Evolutionary conservation across 2,329 filamentous ascomycete genomes (phyloP).

Genomic region (Periconia sp.): DNA sequence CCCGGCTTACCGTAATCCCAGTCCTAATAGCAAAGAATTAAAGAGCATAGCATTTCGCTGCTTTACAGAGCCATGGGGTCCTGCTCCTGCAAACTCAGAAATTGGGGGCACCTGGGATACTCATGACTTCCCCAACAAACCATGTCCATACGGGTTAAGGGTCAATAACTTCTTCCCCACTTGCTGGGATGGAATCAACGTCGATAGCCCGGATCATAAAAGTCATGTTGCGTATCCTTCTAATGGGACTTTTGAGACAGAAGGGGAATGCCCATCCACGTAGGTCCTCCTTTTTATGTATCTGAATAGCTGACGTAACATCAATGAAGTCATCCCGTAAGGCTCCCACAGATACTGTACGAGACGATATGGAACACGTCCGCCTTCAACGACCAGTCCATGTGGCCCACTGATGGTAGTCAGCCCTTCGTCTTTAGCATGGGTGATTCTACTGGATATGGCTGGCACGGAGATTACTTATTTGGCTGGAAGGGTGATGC

Average conservation of each 20-base stretch:
- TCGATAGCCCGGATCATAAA: conserved; percentile 46
- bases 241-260: conserved; percentile 10
- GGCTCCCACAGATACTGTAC: conserved; percentile 15
- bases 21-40: conserved; percentile 40
- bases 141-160: conserved; percentile 63
- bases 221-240: conserved; percentile 63
- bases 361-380: conserved; percentile 18
- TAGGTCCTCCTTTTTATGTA: background rate
- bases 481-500: conserved; percentile 21
- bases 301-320: background rate
- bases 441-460: conserved; percentile 11
- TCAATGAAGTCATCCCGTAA: conserved; percentile 11
- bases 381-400: conserved; percentile 11
- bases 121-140: conserved; percentile 9
- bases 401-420: conserved; percentile 13
- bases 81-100: conserved; percentile 7
- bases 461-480: conserved; percentile 15
- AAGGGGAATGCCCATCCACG: conserved; percentile 6
- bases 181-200: conserved; percentile 39
- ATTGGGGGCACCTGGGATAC: conserved; percentile 28
- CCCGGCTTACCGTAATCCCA: conserved; percentile 11
- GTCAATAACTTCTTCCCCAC: conserved; percentile 72
- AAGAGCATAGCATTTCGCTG: conserved; percentile 44
- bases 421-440: conserved; percentile 19
- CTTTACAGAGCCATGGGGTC: conserved; percentile 11